Percentiles rank a stretch among this genome's conserved stretches.
phyloP scores from a whole-genome alignment of 305 asterid genomes.

The Salvia sclarea region DNA sequence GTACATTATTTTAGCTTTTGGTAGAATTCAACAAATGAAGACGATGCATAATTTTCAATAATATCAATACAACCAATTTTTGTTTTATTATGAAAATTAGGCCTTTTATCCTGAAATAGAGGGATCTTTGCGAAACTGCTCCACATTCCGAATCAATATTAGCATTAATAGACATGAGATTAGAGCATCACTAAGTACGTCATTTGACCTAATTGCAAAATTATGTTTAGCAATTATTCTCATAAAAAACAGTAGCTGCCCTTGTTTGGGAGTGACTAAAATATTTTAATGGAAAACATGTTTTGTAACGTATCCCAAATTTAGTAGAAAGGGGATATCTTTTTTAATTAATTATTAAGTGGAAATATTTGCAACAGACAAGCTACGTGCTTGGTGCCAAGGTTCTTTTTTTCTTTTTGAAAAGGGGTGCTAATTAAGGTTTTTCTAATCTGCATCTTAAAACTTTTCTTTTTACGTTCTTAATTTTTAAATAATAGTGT shows the following conservation, averaged over 20 bases:
- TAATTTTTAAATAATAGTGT: too few relatives aligned
- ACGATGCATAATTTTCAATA: too few relatives aligned
- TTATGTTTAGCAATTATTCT: background rate
- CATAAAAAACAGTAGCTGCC: background rate
- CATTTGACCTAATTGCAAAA: background rate
- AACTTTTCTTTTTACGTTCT: background rate
- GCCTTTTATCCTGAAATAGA: background rate
- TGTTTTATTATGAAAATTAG: background rate
- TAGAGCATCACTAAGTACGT: background rate
- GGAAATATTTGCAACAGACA: slow-evolving; percentile 12
- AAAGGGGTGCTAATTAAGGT: too few relatives aligned
- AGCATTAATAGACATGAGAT: background rate
- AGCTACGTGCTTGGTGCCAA: background rate
- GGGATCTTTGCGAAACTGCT: background rate
- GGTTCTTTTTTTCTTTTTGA: too few relatives aligned
- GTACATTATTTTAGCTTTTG: too few relatives aligned
- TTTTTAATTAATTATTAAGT: too few relatives aligned
- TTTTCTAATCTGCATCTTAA: background rate
- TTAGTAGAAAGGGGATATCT: slow-evolving; percentile 1
- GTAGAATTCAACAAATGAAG: too few relatives aligned
- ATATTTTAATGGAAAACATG: background rate
- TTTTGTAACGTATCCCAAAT: background rate
- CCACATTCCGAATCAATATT: background rate
- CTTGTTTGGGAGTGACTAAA: background rate
- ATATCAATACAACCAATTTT: too few relatives aligned